Evolutionary conservation across 164 flowering plant genomes (phyloP).

Genomic region (Malania oleifera): DNA sequence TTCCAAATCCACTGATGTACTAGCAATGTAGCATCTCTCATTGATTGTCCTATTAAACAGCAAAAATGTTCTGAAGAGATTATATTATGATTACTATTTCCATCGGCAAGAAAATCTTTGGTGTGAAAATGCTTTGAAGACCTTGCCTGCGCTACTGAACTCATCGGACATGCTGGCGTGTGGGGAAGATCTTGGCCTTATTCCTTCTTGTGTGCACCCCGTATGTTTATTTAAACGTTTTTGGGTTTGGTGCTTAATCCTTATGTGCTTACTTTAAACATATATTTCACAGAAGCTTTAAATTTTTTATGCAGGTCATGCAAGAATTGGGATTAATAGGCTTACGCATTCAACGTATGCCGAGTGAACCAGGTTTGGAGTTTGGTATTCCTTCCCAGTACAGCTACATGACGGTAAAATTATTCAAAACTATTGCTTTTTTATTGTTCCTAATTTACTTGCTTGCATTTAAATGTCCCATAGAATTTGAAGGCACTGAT

Average conservation of each 20-base stretch:
- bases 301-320: constrained; percentile 65
- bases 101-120: constrained; percentile 88
- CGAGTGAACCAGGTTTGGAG: constrained; percentile 78
- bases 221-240: constrained; percentile 37
- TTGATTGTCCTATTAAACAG: constrained; percentile 32
- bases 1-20: background rate
- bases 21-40: constrained; percentile 3
- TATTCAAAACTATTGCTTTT: background rate
- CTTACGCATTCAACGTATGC: constrained; percentile 97
- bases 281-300: background rate
- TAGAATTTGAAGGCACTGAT: no score
- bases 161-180: constrained; percentile 98
- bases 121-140: constrained; percentile 90
- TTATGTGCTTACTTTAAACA: no score
- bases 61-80: constrained; percentile 76
- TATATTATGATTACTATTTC: constrained; percentile 92
- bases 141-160: constrained; percentile 84
- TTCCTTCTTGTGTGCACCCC: constrained; percentile 96
- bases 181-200: constrained; percentile 97
- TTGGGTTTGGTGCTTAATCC: background rate
- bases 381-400: constrained; percentile 96
- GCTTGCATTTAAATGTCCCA: background rate
- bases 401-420: constrained; percentile 85
- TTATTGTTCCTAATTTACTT: background rate
- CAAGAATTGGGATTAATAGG: constrained; percentile 93